Percentiles rank a stretch among this genome's conserved stretches.
These are phyloP conservation scores for Paecilomyces dactylethromorphus DNA, from an alignment of 2,329 filamentous ascomycete genomes.

Conservation along the genomic window DNA sequence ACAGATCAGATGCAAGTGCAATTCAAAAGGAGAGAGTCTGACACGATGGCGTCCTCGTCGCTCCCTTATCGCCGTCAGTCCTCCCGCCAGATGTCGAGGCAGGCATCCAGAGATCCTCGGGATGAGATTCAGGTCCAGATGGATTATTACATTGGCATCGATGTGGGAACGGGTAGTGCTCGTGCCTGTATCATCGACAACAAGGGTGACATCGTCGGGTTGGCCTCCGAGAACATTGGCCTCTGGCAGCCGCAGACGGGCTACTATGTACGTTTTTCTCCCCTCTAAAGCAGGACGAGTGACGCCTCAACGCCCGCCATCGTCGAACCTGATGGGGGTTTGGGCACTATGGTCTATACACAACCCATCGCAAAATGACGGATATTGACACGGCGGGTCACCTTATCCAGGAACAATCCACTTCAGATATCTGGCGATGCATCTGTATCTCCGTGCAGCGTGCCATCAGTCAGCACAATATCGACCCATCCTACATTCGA, in stretches of 20 bases:
- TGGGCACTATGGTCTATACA: too few species aligned
- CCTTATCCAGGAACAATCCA: conserved; percentile 79
- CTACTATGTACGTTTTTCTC: conserved; percentile 58
- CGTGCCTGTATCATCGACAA: conserved; percentile 92
- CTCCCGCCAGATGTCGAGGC: conserved; percentile 26
- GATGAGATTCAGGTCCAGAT: conserved; percentile 52
- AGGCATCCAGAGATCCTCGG: conserved; percentile 40
- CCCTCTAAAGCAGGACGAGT: neutral
- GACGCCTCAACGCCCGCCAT: too few species aligned
- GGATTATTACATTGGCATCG: conserved; percentile 73
- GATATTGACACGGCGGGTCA: neutral
- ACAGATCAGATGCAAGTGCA: neutral
- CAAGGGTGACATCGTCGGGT: conserved; percentile 72
- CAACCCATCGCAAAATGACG: neutral
- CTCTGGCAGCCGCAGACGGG: conserved; percentile 72
- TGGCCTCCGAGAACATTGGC: conserved; percentile 70
- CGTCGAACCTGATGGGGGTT: too few species aligned
- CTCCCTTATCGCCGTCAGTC: conserved; percentile 26
- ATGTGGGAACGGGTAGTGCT: conserved; percentile 93
- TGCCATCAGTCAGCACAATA: conserved; percentile 72
- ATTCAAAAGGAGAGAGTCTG: neutral
- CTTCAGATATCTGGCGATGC: conserved; percentile 90
- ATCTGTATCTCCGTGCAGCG: conserved; percentile 84
- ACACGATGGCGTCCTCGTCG: conserved; percentile 20
- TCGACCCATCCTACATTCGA: conserved; percentile 68